Evolutionary conservation across 2,329 filamentous ascomycete species (phyloP).

Genomic region (Dothiorella sarmentorum): DNA sequence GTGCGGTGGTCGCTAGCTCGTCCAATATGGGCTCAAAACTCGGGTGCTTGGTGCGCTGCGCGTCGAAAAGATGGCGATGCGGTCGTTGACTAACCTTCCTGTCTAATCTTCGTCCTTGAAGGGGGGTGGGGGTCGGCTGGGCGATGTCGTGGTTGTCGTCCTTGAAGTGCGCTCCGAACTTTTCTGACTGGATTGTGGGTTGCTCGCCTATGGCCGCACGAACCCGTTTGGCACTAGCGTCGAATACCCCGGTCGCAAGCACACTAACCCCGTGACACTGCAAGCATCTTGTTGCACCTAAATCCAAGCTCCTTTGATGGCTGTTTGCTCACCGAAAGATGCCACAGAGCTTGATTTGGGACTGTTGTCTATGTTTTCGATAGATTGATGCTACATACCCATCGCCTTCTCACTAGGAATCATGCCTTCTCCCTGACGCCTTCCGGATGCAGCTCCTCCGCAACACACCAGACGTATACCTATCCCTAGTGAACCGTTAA

Average conservation of each 20-base stretch:
- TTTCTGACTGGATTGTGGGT: conserved; percentile 19
- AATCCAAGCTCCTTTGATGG: background rate
- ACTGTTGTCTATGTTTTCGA: background rate
- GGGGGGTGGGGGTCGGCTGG: conserved; percentile 17
- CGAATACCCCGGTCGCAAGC: background rate
- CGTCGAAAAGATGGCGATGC: background rate
- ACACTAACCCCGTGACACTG: background rate
- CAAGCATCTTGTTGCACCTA: conserved; percentile 12
- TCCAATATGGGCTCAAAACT: background rate
- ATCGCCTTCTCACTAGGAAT: background rate
- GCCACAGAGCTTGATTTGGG: background rate
- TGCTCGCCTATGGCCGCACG: conserved; percentile 3
- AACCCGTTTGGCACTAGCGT: background rate
- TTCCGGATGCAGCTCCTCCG: too few relatives aligned
- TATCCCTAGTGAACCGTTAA: too few relatives aligned
- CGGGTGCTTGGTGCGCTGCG: background rate
- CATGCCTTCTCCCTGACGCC: background rate
- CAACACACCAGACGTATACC: too few relatives aligned
- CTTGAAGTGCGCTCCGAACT: conserved; percentile 1
- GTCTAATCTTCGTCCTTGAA: conserved; percentile 17
- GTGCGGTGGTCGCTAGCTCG: background rate
- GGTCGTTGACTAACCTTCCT: conserved; percentile 12
- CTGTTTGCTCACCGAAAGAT: background rate
- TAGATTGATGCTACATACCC: background rate
- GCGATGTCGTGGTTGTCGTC: conserved; percentile 19